A percentile compares a stretch with the other conserved stretches of the same genome.
Conservation (phyloP, 139 green algal genomes). For the Nannochloris sp. region DNA sequence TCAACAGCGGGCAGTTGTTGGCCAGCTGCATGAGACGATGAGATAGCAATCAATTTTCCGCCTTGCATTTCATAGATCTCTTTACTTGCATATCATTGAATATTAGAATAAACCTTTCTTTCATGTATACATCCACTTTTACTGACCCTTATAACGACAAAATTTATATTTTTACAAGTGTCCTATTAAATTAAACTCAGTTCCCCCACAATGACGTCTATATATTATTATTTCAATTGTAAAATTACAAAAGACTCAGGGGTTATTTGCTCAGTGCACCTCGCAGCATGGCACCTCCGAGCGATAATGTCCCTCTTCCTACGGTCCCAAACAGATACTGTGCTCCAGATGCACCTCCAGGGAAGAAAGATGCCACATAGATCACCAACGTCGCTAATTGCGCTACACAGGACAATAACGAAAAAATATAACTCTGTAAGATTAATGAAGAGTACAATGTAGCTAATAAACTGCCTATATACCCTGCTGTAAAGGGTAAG, state of each 20-base stretch:
- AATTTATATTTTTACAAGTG: no score
- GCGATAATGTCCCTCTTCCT: slow-evolving; percentile 1
- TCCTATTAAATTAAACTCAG: no score
- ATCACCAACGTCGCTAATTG: slow-evolving; percentile 85
- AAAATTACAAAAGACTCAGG: background rate
- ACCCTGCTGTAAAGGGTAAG: slow-evolving; percentile 66
- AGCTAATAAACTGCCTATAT: slow-evolving; percentile 64
- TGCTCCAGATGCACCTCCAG: slow-evolving; percentile 64
- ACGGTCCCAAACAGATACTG: slow-evolving; percentile 2
- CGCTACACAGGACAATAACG: slow-evolving; percentile 57
- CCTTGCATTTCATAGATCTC: no score
- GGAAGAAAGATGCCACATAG: slow-evolving; percentile 88
- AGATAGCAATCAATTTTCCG: no score
- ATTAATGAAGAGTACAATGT: slow-evolving; percentile 82
- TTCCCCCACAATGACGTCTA: no score
- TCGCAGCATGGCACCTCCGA: slow-evolving; percentile 9
- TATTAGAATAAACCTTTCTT: no score
- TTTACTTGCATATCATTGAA: no score
- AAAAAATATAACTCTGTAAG: slow-evolving; percentile 86
- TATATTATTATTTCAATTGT: background rate
- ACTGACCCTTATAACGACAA: no score
- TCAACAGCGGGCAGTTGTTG: background rate
- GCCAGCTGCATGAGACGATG: background rate
- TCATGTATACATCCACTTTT: no score
- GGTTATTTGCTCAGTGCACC: background rate